Percentiles rank a stretch among this genome's conserved stretches.
Conservation (phyloP, 2,329 filamentous ascomycete species). For the Cyphellophora europaea region DNA sequence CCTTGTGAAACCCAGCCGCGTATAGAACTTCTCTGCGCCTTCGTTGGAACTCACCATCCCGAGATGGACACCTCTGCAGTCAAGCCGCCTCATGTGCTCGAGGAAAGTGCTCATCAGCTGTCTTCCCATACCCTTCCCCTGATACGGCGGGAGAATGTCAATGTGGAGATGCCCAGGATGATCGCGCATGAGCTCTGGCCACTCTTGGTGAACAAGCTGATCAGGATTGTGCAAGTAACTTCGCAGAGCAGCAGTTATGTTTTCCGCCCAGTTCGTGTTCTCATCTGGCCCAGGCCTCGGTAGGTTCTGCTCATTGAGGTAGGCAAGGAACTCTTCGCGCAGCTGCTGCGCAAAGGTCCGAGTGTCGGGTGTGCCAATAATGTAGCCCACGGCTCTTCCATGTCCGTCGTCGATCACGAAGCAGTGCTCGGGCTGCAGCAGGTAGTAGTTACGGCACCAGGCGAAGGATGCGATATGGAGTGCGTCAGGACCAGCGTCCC, state of each 20-base stretch:
- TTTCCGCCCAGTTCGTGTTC: conserved; percentile 6
- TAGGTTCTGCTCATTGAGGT: conserved; percentile 8
- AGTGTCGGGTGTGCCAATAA: conserved; percentile 13
- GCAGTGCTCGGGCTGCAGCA: conserved; percentile 10
- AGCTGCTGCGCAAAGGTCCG: conserved; percentile 11
- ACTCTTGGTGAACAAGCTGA: conserved; percentile 9
- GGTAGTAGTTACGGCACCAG: conserved; percentile 15
- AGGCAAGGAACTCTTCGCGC: conserved; percentile 7
- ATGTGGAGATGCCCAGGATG: conserved; percentile 18
- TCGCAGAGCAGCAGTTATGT: conserved; percentile 12
- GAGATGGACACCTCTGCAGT: conserved; percentile 12
- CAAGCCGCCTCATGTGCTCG: conserved; percentile 3
- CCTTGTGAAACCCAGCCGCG: conserved; percentile 12
- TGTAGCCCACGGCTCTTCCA: conserved; percentile 15
- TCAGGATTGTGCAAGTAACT: conserved; percentile 13
- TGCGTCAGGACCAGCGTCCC: too few relatives aligned
- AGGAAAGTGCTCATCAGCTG: conserved; percentile 11
- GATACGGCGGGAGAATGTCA: conserved; percentile 11
- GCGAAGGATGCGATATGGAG: conserved; percentile 13
- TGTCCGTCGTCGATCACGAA: conserved; percentile 16
- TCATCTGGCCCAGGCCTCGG: conserved; percentile 8
- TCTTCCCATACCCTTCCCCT: conserved; percentile 13
- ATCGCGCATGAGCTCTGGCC: conserved; percentile 10
- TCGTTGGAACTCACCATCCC: conserved; percentile 15
- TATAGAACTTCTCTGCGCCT: conserved; percentile 13